phyloP scores from a whole-genome alignment of 1,139 yeast genomes.

The Geotrichum restrictum region DNA sequence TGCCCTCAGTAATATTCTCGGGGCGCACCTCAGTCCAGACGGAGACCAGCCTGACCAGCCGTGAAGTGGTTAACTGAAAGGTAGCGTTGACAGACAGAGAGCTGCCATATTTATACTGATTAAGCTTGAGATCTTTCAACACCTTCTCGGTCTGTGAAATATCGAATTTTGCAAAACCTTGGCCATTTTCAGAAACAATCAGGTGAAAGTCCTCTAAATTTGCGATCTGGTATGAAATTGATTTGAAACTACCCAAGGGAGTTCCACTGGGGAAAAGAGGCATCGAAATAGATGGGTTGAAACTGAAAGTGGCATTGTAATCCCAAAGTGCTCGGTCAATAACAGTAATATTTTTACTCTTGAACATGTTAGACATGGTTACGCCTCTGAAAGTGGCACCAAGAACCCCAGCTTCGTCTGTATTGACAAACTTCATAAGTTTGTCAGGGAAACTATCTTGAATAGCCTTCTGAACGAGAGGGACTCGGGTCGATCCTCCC shows the following conservation, averaged over 20 bases:
- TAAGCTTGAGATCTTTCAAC: slow-evolving; percentile 26
- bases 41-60: slow-evolving; percentile 32
- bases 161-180: slow-evolving; percentile 43
- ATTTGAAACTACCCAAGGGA: slow-evolving; percentile 27
- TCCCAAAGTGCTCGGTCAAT: slow-evolving; percentile 51
- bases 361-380: slow-evolving; percentile 55
- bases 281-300: slow-evolving; percentile 15
- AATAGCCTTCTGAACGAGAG: slow-evolving; percentile 65
- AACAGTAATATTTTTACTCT: slow-evolving; percentile 57
- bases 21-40: slow-evolving; percentile 25
- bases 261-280: slow-evolving; percentile 36
- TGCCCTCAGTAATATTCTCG: slow-evolving; percentile 9
- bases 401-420: slow-evolving; percentile 90
- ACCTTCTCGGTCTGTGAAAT: slow-evolving; percentile 22
- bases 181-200: slow-evolving; percentile 54
- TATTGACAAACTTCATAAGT: slow-evolving; percentile 84
- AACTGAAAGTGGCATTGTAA: slow-evolving; percentile 35
- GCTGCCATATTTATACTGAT: slow-evolving; percentile 25
- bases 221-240: slow-evolving; percentile 16
- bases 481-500: slow-evolving; percentile 93
- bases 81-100: slow-evolving; percentile 21
- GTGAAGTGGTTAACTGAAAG: slow-evolving; percentile 25
- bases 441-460: slow-evolving; percentile 40
- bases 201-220: slow-evolving; percentile 35
- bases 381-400: slow-evolving; percentile 87